Conservation (phyloP, 306 rosid species). For the Glycine soja region DNA sequence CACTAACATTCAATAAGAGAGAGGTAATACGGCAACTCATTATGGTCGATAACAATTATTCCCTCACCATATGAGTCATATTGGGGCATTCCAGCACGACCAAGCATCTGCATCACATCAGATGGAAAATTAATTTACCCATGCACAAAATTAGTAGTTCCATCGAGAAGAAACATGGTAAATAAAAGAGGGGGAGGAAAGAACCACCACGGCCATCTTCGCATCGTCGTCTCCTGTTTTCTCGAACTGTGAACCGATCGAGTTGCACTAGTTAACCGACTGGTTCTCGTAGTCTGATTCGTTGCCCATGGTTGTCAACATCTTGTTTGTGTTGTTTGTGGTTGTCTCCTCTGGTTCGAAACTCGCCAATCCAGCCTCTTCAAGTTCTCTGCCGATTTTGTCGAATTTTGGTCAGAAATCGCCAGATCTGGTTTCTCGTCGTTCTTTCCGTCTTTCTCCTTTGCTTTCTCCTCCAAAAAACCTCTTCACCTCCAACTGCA, state of each 20-base stretch:
- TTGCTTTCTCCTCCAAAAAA: constrained; percentile 66
- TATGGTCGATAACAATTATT: constrained; percentile 85
- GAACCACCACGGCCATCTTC: too few species aligned
- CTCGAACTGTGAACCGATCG: too few species aligned
- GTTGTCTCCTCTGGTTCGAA: constrained; percentile 49
- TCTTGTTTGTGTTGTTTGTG: constrained; percentile 34
- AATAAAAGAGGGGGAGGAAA: too few species aligned
- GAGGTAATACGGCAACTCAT: constrained; percentile 90
- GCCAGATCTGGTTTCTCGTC: constrained; percentile 73
- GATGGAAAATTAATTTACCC: too few species aligned
- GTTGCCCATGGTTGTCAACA: constrained; percentile 44
- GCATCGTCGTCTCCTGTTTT: too few species aligned
- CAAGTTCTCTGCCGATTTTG: constrained; percentile 53
- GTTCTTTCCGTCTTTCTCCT: constrained; percentile 46
- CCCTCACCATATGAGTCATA: constrained; percentile 90
- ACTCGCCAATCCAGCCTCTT: constrained; percentile 38
- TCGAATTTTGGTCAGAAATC: constrained; percentile 58
- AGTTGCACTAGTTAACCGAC: too few species aligned
- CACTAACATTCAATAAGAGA: constrained; percentile 49
- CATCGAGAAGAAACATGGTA: too few species aligned
- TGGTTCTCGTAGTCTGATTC: constrained; percentile 73
- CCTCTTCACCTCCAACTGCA: constrained; percentile 74
- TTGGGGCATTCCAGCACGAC: constrained; percentile 99
- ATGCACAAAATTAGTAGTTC: too few species aligned
- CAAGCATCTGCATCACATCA: constrained; percentile 96